Evolutionary conservation across 164 flowering plant species (phyloP), one percentile per base, ranked within the genome.

Genomic region (Vitis cinerea): DNA sequence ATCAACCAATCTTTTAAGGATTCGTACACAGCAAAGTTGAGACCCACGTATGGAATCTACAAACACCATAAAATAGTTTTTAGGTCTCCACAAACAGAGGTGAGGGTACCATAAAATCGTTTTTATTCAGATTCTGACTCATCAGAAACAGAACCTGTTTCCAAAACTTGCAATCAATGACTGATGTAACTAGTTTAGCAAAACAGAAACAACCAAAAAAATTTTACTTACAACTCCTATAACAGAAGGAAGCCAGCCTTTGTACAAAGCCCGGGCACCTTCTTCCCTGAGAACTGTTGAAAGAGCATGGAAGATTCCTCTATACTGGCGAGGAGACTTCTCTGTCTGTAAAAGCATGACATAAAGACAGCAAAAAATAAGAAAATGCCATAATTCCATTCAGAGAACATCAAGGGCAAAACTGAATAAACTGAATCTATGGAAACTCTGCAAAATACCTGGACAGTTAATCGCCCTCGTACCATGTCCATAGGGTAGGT

Each of bases 401-500:
- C 44, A 37, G 44, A 37, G 7, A 37, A 37, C 44, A 37, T 37
- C 44, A 37, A 37, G 44, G 44, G 7, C 44, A 37, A 37, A 37
- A 37, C 5, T 37, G 7, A 37, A 37, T 37, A 37, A 37, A 37
- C 44, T 37, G 3, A 37, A 4, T 37, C 44, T 37, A 37, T 37
- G 44, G 44, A 37, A 37, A 37, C 44, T 37, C 44, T 37, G 6
- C 44, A 37, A 37, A 37, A 9, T 87, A 92, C 99, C 99, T 95
- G 99, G 50, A 95, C 99, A 83, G 99, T 92, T 23, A 95, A 71
- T 75, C 99, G 82, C 64, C 99, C 99, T 61, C 99, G 90, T 16
- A 88, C 99, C 99, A 95, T 81, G 80, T 92, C 99, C 98, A 95
- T 90, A 4, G 99, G 99, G 75, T 95, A 94, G 50, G 99, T 94